Evolutionary conservation across 768 basidiomycete genomes (phyloP), one percentile per base, ranked within the genome.

Genomic region (Agrocybe pediades): DNA sequence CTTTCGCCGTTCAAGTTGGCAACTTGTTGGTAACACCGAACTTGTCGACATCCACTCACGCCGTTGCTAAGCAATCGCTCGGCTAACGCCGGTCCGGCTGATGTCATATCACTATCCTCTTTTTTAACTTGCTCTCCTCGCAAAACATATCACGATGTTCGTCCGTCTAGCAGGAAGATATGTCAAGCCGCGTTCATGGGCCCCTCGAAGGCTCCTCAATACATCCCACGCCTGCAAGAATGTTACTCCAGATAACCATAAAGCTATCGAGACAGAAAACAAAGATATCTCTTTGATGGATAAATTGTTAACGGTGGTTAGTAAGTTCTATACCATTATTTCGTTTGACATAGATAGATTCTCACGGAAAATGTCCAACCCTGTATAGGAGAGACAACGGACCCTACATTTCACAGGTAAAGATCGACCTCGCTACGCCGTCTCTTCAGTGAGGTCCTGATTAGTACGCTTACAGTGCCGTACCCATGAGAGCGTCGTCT

Each of bases 261-360:
- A 64, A 15, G 70, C 73, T 7, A 71, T 76, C 17, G 67, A 66
- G 17, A 74, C 80, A 50, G 87, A 87, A 65, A 83, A 77, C 3
- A 74, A 83, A 51, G 82, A 85, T 67, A 75, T 88, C 11, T 75
- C 71, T 9, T 70, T 74, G 13, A 83, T 88, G 77, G 85, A 86
- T 63, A 65, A 63, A 20, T 70, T 87, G 23, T 68, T 87, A 55
- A 78, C 74, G 51, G 69, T 68, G 36, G 80, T 85, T 64, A 77
- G 86, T 87, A 61, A 78, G 86, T 72, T 41, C 24, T 23, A 17
- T 36, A 9, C 29, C 41, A 9, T 19, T 43, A 16, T 9, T 39
- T 51, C 13, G 29, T 19, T 17, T 29, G 42, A 48, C 46, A 19
- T 33, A 42, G n/a, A 40, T 46, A 7, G 15, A n/a, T 16, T 41